Evolutionary conservation across 2,329 filamentous ascomycete genomes (phyloP).

Genomic region (Aureobasidium sp.): DNA sequence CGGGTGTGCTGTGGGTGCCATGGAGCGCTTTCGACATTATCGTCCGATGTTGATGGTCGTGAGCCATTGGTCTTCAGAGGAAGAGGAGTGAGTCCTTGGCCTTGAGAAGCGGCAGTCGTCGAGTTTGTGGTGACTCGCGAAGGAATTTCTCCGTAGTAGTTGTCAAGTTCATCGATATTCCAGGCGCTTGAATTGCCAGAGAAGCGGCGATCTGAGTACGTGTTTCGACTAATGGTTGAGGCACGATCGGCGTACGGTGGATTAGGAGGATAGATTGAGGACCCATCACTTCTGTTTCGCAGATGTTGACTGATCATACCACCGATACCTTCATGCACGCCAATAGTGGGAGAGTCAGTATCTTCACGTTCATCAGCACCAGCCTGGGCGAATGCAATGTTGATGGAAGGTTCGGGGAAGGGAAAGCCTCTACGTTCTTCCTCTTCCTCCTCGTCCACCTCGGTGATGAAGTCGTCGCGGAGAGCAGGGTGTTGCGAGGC

Average conservation of each 20-base stretch:
- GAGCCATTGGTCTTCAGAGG: constrained; percentile 9
- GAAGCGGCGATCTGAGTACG: not conserved
- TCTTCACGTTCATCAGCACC: constrained; percentile 16
- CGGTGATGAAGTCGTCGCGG: constrained; percentile 17
- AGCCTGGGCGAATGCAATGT: constrained; percentile 11
- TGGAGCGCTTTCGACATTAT: constrained; percentile 16
- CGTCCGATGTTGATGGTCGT: constrained; percentile 10
- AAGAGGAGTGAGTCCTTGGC: constrained; percentile 9
- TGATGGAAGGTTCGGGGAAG: not conserved
- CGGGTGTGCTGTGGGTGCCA: constrained; percentile 44
- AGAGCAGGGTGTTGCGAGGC: constrained; percentile 29
- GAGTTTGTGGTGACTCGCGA: constrained; percentile 29
- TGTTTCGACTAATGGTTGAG: constrained; percentile 4
- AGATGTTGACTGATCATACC: constrained; percentile 49
- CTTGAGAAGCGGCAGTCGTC: constrained; percentile 17
- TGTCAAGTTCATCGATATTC: constrained; percentile 44
- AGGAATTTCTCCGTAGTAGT: constrained; percentile 27
- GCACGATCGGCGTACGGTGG: constrained; percentile 36
- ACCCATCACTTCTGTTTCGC: constrained; percentile 69
- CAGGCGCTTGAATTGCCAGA: constrained; percentile 31
- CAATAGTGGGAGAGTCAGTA: constrained; percentile 70
- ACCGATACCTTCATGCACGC: constrained; percentile 60
- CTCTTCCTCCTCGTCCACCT: constrained; percentile 23
- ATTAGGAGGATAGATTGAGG: constrained; percentile 56
- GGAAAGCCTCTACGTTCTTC: constrained; percentile 13